Conservation (phyloP, 805 yeast genomes). For the Hanseniaspora guilliermondii region DNA sequence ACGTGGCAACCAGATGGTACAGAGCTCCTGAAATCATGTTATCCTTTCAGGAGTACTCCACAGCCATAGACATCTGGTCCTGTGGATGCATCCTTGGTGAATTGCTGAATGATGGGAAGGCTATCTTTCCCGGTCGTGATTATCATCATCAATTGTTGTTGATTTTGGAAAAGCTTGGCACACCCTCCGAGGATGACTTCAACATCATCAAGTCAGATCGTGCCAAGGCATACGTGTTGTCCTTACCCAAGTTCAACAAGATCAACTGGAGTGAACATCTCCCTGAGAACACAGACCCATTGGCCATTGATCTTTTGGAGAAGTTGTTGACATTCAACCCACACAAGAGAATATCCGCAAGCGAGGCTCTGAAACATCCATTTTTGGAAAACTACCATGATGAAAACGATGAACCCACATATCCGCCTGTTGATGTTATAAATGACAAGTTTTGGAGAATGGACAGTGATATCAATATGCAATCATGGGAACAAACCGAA, state of each 20-base stretch:
- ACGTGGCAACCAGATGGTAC: slow-evolving; percentile 78
- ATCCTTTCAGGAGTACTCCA: slow-evolving; percentile 56
- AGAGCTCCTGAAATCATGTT: slow-evolving; percentile 77
- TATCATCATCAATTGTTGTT: slow-evolving; percentile 55
- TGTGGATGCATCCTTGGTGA: slow-evolving; percentile 71
- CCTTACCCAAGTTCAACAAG: slow-evolving; percentile 50
- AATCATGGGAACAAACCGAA: slow-evolving; percentile 23
- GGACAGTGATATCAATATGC: slow-evolving; percentile 28
- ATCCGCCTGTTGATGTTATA: slow-evolving; percentile 25
- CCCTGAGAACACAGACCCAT: slow-evolving; percentile 27
- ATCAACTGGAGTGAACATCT: slow-evolving; percentile 32
- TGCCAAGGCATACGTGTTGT: slow-evolving; percentile 64
- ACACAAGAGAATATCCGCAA: slow-evolving; percentile 58
- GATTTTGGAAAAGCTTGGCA: slow-evolving; percentile 57
- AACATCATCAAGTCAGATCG: slow-evolving; percentile 60
- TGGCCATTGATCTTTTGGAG: slow-evolving; percentile 50
- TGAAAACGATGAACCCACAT: slow-evolving; percentile 56
- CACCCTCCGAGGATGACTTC: slow-evolving; percentile 63
- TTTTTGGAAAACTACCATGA: slow-evolving; percentile 57
- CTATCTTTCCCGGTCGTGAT: slow-evolving; percentile 66
- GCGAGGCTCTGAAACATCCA: slow-evolving; percentile 63
- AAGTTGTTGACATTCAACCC: slow-evolving; percentile 65
- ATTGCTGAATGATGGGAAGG: slow-evolving; percentile 42
- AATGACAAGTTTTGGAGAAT: slow-evolving; percentile 33
- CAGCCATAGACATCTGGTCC: slow-evolving; percentile 72